Evolutionary conservation across 495 filamentous ascomycete genomes (phyloP).

Genomic region (Apiosordaria backusii): DNA sequence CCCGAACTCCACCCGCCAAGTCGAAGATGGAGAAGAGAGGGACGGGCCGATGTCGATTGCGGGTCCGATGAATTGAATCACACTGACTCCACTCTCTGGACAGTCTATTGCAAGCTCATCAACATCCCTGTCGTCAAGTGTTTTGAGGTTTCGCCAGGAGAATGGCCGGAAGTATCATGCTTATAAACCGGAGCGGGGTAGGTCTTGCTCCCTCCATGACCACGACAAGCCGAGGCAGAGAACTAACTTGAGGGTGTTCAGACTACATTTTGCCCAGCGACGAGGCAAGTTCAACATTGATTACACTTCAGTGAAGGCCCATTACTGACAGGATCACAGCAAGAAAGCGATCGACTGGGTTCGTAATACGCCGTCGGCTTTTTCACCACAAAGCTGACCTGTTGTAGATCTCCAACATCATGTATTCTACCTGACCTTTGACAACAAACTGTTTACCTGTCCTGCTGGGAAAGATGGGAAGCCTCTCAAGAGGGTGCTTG

Average conservation of each 20-base stretch:
- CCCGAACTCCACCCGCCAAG: background rate
- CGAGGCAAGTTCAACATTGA: too few relatives aligned
- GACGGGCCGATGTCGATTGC: too few relatives aligned
- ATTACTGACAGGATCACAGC: too few relatives aligned
- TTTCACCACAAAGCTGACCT: background rate
- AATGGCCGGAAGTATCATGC: slow-evolving; percentile 45
- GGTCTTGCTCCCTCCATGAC: slow-evolving; percentile 6
- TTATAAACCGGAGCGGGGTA: slow-evolving; percentile 39
- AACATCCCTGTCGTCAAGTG: slow-evolving; percentile 33
- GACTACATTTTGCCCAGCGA: slow-evolving; percentile 1
- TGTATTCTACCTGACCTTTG: slow-evolving; percentile 41
- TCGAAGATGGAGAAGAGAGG: background rate
- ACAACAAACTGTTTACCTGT: slow-evolving; percentile 35
- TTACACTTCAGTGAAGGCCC: too few relatives aligned
- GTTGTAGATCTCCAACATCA: slow-evolving; percentile 45
- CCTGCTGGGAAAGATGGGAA: slow-evolving; percentile 30
- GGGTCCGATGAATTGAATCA: too few relatives aligned
- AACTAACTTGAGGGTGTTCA: background rate
- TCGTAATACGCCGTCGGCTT: background rate
- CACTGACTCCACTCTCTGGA: too few relatives aligned
- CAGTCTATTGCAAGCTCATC: slow-evolving; percentile 13
- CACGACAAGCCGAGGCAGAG: background rate
- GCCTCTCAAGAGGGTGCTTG: slow-evolving; percentile 41
- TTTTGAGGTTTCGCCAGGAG: slow-evolving; percentile 37
- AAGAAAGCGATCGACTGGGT: slow-evolving; percentile 1